Base-by-base conservation (phyloP, 306 rosid species). In the Castanea sativa region DNA sequence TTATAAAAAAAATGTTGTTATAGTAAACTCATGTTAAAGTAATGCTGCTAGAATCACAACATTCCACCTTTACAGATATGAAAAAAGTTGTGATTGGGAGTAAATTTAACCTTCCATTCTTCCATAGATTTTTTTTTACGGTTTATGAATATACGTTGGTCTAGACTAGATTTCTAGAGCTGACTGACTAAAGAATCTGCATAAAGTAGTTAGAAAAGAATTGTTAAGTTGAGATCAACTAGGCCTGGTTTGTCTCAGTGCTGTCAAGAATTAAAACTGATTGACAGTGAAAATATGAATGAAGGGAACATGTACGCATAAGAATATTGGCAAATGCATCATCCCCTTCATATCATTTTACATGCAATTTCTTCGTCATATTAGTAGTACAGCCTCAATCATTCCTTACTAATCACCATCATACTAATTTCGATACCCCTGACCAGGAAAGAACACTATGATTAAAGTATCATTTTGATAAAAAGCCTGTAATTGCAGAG, bases 401-500 rank as follows among this genome's bases (percentile, higher is more conserved):
- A 32, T 30, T 41, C 55, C 21, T 16, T 16, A 13, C 14, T 18
- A 56, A 8, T 13, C 72, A 67, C 21, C 27, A 67, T 67, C 27
- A 27, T 73, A 32, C 64, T 32, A 18, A 35, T 51, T 73, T 63
- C 15, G 72, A 68, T 68, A 68, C 51, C n/a, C n/a, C 13, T 16
- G 45, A 13, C 21, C 3, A 70, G 23, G 55, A 80, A 41, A 73
- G 52, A 70, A 75, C 32, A 43, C 25, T 9, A 45, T 55, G 80
- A 81, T 76, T 78, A 73, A 80, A 78, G 84, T 53, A 43, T 80
- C 53, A 80, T 55, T 58, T 45, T 81, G 38, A 13, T 45, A 33
- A 77, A 78, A 80, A 80, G 76, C 73, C 80, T 71, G 71, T 43
- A 29, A 61, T 20, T 78, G 79, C 83, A 78, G 59, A 76, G 79